Base-by-base conservation (phyloP, 164 flowering plant genomes). In the Macadamia integrifolia region DNA sequence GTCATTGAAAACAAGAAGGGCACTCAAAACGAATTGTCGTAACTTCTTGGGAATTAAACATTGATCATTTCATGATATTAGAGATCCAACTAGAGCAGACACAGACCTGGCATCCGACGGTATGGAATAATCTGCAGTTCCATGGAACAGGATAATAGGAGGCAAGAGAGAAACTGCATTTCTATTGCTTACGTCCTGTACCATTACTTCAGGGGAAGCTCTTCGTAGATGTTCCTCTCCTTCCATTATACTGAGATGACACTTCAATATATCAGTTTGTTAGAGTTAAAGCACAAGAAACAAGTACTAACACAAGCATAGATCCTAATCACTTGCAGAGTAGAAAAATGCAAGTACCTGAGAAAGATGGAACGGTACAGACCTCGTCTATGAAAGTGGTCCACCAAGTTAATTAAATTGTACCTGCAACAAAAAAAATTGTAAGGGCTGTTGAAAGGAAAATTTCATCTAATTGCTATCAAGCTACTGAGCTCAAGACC, bases 231-330 rank as follows among this genome's bases (percentile, higher is more conserved):
- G 87, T 68, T 87, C 69, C 72, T 88, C 91, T 59, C 98, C 98
- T 76, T 88, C 97, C 97, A 93, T 93, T 69, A 93, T 91, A 85
- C 98, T 93, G 87, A 11, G 72, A 56, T 61, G n/a, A 63, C 48
- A 63, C 18, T 68, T 64, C 29, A 57, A n/a, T 55, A 14, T 23
- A 58, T 71, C 31, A 71, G 56, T 61, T 35, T 44, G 32, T n/a
- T 0, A 10, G 53, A 48, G 15, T 18, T 50, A 61, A 48, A 49
- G 35, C 23, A 6, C 12, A 7, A 18, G 63, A 4, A 18, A 14
- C 18, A 53, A 61, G 40, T 9, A 43, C 11, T 55, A 31, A 58
- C 12, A 17, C 48, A 58, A 18, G 28, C 42, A 53, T 10, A 28
- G 40, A 52, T 23, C 30, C 14, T 17, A 62, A 50, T 46, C 13